Base-by-base conservation (phyloP, 2,329 filamentous ascomycete species). In the Penicillium rolfsii region DNA sequence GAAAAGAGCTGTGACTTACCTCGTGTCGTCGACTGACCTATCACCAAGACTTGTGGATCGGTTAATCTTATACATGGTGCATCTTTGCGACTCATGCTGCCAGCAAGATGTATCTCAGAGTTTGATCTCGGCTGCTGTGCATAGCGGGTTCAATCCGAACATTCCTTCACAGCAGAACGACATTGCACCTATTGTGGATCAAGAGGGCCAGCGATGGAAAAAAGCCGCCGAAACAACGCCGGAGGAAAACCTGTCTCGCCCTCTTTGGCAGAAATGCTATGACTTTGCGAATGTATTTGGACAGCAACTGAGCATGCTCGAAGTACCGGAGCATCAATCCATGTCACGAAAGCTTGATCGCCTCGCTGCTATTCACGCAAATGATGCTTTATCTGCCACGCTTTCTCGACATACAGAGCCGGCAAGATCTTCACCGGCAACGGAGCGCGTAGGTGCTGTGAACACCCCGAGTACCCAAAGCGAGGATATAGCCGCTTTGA, bases 51-150 rank as follows among this genome's bases (percentile, higher is more conserved):
- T 65, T 22, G 68, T 77, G 24, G 73, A 78, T 38, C 69, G 76
- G 24, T 57, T 80, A 38, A 68, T 79, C 24, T 63, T 75, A 1
- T 69, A 74, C 38, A 79, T 79, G 77, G 71, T 77, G 6, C 68
- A 74, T 26, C 69, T 79, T 4, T 78, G 77, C 58, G 74, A 77
- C 62, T 64, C 67, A 14, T 79, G 76, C 52, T 60, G 65, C 24
- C 69, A 69, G 58, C 60, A 69, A 36, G 63, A 74, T 6, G 60
- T 76, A 5, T 71, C 75, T 3, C 61, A 71, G 26, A 66, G 60
- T 19, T 67, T 80, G 24, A 74, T 79, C 8, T 57, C 63, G n/a
- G 72, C 74, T 22, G 76, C 77, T 5, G 66, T 78, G 5, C 64
- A 70, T 22, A 74, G 73, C 57, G 76, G 77, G 4, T 74, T 80